These are phyloP conservation scores for Suillus clintonianus DNA, from an alignment of 768 basidiomycete species.

Conservation along the genomic window DNA sequence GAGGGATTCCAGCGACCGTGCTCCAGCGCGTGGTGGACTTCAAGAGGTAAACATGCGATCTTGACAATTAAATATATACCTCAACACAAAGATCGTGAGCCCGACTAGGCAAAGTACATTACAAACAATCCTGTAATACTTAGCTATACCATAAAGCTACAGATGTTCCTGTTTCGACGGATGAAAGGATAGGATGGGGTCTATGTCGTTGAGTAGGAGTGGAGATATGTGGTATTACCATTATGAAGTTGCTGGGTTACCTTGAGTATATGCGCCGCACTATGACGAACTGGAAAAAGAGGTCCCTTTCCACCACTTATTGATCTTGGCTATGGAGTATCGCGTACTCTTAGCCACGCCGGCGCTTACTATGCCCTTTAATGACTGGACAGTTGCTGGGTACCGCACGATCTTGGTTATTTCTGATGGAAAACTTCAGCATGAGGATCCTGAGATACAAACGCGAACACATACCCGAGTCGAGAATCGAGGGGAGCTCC, in stretches of 20 bases:
- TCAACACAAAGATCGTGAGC: not conserved
- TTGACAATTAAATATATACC: too few species aligned
- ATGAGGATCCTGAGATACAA: not conserved
- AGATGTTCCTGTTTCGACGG: not conserved
- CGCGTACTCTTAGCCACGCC: conserved; percentile 77
- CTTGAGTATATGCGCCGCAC: not conserved
- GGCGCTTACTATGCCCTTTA: conserved; percentile 86
- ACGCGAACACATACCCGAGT: conserved; percentile 45
- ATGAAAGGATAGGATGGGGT: not conserved
- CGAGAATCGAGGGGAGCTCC: conserved; percentile 52
- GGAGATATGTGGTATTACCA: not conserved
- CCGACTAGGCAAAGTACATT: not conserved
- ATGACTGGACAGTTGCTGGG: conserved; percentile 80
- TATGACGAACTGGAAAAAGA: conserved; percentile 12
- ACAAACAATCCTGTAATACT: not conserved
- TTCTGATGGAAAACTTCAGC: conserved; percentile 45
- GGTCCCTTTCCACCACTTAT: conserved; percentile 75
- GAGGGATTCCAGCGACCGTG: too few species aligned
- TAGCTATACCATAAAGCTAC: not conserved
- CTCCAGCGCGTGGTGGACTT: too few species aligned
- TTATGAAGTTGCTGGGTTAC: not conserved
- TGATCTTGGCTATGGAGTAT: conserved; percentile 75
- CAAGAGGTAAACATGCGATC: too few species aligned
- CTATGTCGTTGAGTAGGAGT: not conserved
- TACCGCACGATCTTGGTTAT: conserved; percentile 75